Base-by-base conservation (phyloP, 352 stramenopile species). In the Pythium brachiatum region DNA sequence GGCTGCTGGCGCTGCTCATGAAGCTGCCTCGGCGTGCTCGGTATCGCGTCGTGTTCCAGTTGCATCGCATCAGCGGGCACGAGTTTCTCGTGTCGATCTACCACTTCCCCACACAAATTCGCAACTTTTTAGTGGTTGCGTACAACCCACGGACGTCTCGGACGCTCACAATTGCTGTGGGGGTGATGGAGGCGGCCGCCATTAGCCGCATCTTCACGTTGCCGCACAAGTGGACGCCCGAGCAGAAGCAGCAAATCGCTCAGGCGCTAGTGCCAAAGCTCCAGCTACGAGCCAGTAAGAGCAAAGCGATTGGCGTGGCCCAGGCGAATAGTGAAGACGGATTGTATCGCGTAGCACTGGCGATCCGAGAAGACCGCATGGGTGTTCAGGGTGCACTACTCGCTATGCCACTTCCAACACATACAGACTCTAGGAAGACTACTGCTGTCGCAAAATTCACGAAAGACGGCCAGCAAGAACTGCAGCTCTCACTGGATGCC, bases 1-100 rank as follows among this genome's bases (percentile, higher is more conserved):
- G 72, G 29, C 72, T 72, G 0, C 60, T 90, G 1, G 70, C 69
- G 25, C 52, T 68, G 16, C 58, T 92, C 11, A 51, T 82, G 21
- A 72, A 73, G n/a, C 74, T 79, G 27, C 73, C 82, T 0, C 61
- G 69, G 6, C 80, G 82, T 15, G 69, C 69, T 11, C 73, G 82
- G 2, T 69, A 92, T 53, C 80, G 78, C 27, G 50, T 89, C 1
- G n/a, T 81, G 0, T 78, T 69, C 18, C 68, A 75, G 53, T 47
- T 47, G 16, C 38, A 73, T 15, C 54, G 62, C 15, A 41, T 87
- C 44, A 73, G 66, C n/a, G 76, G 78, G 21, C 69, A 78, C 27
- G 44, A 44, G 4, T 76, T 89, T 29, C 73, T 78, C 53, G 60
- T 92, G 12, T 88, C 82, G 9, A 65, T 92, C 23, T 83, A 87